Base-by-base conservation (phyloP, 805 yeast genomes). In the Nematodospora valgi region DNA sequence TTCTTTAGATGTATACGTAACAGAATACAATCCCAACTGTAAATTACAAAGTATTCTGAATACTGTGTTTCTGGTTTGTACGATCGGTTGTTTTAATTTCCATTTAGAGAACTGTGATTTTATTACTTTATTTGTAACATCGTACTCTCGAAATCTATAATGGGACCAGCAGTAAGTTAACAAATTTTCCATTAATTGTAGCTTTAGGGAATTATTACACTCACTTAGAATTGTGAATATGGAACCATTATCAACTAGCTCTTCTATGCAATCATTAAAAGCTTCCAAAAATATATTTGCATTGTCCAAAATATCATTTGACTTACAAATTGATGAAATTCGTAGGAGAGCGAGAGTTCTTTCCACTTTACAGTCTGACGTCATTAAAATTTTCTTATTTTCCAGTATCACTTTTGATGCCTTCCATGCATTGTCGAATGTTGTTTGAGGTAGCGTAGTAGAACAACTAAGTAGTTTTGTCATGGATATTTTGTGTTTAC, bases 111-210 rank as follows among this genome's bases (percentile, higher is more conserved):
- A 40, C 39, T 1, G 45, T 22, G 7, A n/a, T 7, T 25, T 28
- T 3, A n/a, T 28, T 9, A 27, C 7, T 19, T 24, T 18, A 27
- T 4, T 32, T 29, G 13, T 35, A 16, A 23, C 23, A 17, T 31
- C 34, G 14, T 12, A 32, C 6, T 30, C 25, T 17, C 17, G 15
- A 38, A 52, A 68, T 15, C 49, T 48, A 75, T 74, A 73, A 39
- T 72, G 74, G 7, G 62, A 52, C 52, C 70, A 67, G 36, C 74
- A 68, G 41, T 70, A 74, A 31, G 58, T 61, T 12, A 73, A 46
- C 3, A 72, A 40, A 48, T 66, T 48, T 21, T 73, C 78, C 9
- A 70, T 30, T 14, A 72, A 31, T 1, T 61, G 44, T 29, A 57
- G 49, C 11, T 62, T 51, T 4, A 54, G 35, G 15, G 54, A 46